phyloP scores from a whole-genome alignment of 495 filamentous ascomycete genomes.

The Aspergillus taichungensis region DNA sequence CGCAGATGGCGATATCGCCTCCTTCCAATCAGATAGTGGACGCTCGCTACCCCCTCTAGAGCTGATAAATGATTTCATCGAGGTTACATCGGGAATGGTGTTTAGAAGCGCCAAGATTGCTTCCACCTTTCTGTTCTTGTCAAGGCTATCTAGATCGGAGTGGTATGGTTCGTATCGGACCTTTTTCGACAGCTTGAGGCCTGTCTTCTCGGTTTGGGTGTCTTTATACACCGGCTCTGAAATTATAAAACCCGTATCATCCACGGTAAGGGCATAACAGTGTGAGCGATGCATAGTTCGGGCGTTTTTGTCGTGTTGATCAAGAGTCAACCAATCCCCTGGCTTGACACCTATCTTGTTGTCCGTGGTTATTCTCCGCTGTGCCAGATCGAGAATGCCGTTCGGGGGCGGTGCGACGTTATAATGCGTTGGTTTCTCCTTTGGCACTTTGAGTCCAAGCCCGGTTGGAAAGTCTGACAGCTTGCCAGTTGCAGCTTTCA shows the following conservation, averaged over 20 bases:
- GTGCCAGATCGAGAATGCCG: slow-evolving; percentile 32
- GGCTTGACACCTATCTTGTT: no score
- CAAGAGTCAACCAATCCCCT: no score
- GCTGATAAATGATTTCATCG: slow-evolving; percentile 54
- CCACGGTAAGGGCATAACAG: no score
- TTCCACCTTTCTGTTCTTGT: slow-evolving; percentile 35
- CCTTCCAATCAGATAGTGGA: slow-evolving; percentile 49
- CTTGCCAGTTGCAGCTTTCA: slow-evolving; percentile 33
- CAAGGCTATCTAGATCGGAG: slow-evolving; percentile 47
- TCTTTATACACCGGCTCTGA: no score
- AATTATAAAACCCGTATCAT: no score
- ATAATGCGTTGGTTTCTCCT: background rate
- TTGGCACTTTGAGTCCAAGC: slow-evolving; percentile 59
- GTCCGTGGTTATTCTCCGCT: no score
- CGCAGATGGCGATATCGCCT: slow-evolving; percentile 56
- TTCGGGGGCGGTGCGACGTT: slow-evolving; percentile 19
- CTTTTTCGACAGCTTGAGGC: slow-evolving; percentile 16
- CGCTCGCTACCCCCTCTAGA: slow-evolving; percentile 21
- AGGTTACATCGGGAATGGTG: slow-evolving; percentile 55
- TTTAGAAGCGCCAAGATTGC: slow-evolving; percentile 54
- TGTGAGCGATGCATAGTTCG: no score
- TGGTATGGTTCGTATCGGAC: slow-evolving; percentile 40
- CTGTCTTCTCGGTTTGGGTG: background rate
- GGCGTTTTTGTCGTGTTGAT: no score
- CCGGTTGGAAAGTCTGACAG: slow-evolving; percentile 60